Evolutionary conservation across 805 yeast genomes (phyloP).

Genomic region (Starmerella scarabaei): DNA sequence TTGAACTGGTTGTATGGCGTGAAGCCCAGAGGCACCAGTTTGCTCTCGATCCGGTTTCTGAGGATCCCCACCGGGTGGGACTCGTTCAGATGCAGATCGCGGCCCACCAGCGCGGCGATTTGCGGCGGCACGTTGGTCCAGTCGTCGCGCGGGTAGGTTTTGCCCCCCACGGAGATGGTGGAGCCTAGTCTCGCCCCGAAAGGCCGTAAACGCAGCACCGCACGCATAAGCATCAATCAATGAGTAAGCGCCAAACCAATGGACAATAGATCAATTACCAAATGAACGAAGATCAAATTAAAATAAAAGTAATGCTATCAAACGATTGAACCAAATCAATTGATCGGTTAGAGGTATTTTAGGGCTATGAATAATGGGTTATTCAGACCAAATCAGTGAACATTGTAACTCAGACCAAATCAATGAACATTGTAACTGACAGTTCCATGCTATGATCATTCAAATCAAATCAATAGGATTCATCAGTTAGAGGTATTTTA

Average conservation of each 20-base stretch:
- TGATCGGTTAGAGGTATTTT: too few relatives aligned
- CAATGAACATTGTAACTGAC: too few relatives aligned
- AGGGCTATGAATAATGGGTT: too few relatives aligned
- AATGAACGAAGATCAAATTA: neutral
- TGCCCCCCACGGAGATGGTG: slow-evolving; percentile 5
- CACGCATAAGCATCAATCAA: too few relatives aligned
- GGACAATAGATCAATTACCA: too few relatives aligned
- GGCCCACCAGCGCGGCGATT: slow-evolving; percentile 52
- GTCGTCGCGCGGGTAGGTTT: slow-evolving; percentile 38
- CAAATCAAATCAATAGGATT: too few relatives aligned
- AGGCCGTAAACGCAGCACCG: neutral
- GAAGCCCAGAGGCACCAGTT: slow-evolving; percentile 48
- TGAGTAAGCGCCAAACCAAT: too few relatives aligned
- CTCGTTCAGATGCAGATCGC: slow-evolving; percentile 59
- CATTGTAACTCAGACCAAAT: too few relatives aligned
- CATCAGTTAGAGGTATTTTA: too few relatives aligned
- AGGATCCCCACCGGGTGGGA: slow-evolving; percentile 86
- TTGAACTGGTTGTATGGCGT: slow-evolving; percentile 67
- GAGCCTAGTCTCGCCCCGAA: slow-evolving; percentile 1
- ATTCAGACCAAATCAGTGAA: too few relatives aligned
- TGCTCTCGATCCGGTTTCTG: slow-evolving; percentile 54
- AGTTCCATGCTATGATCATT: too few relatives aligned
- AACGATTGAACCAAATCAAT: neutral
- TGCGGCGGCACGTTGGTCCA: slow-evolving; percentile 79
- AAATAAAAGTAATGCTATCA: neutral